Evolutionary conservation across 331 rosid genomes (phyloP).

Genomic region (Telfairia occidentalis): DNA sequence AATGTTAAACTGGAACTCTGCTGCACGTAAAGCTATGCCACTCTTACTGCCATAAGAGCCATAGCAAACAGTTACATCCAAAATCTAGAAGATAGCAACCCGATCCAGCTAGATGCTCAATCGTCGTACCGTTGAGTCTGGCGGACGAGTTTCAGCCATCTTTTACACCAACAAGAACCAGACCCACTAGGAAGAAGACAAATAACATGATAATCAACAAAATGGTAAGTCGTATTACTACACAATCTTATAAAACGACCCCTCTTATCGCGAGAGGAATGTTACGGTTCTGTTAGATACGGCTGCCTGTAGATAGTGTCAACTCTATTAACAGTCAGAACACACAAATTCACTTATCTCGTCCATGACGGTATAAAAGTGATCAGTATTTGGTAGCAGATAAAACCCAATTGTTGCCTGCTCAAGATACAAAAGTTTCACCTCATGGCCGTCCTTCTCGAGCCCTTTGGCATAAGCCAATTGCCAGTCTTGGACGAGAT

Average conservation of each 20-base stretch:
- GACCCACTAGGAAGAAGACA: conserved; percentile 3
- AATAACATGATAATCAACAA: conserved; percentile 22
- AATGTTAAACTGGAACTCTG: conserved; percentile 7
- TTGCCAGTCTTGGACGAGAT: conserved; percentile 92
- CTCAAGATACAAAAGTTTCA: conserved; percentile 60
- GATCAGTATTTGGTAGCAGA: conserved; percentile 74
- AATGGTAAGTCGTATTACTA: conserved; percentile 45
- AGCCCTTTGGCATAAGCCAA: conserved; percentile 78
- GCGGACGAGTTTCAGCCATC: conserved; percentile 20
- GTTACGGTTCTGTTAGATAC: conserved; percentile 32
- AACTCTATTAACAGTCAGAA: conserved; percentile 47
- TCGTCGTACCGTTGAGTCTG: conserved; percentile 10
- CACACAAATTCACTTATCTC: conserved; percentile 77
- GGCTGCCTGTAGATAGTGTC: conserved; percentile 31
- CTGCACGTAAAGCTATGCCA: background rate
- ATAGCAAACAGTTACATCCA: conserved; percentile 9
- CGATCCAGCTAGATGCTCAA: conserved; percentile 44
- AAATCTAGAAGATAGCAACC: conserved; percentile 26
- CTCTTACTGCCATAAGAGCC: conserved; percentile 2
- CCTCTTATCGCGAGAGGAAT: conserved; percentile 17
- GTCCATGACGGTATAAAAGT: conserved; percentile 74
- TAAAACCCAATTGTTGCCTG: conserved; percentile 88
- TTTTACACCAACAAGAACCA: conserved; percentile 9
- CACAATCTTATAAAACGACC: conserved; percentile 45
- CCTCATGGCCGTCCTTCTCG: conserved; percentile 53